phyloP scores from a whole-genome alignment of 164 flowering plant genomes.

The Chimonanthus praecox region DNA sequence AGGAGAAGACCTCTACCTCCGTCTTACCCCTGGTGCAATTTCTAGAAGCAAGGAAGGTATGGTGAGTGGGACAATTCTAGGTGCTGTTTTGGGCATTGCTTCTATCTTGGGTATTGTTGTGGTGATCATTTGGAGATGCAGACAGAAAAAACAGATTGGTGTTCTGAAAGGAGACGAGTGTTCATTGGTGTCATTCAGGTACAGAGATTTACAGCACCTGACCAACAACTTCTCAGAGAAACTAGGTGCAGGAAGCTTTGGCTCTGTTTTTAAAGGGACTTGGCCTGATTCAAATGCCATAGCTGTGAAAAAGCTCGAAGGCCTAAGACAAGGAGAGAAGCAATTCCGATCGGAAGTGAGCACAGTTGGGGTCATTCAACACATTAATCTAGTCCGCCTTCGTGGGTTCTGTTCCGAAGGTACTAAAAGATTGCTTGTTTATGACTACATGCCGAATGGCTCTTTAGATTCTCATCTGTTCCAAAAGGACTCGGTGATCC shows the following conservation, averaged over 20 bases:
- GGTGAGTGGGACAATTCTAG: constrained; percentile 12
- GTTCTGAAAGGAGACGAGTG: constrained; percentile 20
- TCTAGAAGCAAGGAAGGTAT: constrained; percentile 3
- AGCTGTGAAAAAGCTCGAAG: constrained; percentile 46
- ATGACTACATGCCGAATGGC: no score
- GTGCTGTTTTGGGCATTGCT: constrained; percentile 9
- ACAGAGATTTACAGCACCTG: constrained; percentile 29
- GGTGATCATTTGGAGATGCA: constrained; percentile 7
- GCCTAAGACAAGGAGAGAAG: constrained; percentile 45
- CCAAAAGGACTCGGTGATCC: no score
- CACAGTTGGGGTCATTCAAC: constrained; percentile 59
- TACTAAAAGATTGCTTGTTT: background rate
- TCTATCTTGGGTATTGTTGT: constrained; percentile 15
- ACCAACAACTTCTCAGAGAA: constrained; percentile 46
- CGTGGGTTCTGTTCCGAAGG: constrained; percentile 51
- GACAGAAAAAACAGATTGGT: constrained; percentile 8
- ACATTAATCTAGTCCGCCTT: constrained; percentile 45
- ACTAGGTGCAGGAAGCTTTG: constrained; percentile 29
- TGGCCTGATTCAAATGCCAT: constrained; percentile 27
- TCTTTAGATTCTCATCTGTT: no score
- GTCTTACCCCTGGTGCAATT: background rate
- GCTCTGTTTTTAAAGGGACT: constrained; percentile 28
- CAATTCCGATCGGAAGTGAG: constrained; percentile 54
- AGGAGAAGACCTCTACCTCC: constrained; percentile 4
- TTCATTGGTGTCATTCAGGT: constrained; percentile 30